Conservation (phyloP, 805 yeast species). For the Myxozyma geophila region DNA sequence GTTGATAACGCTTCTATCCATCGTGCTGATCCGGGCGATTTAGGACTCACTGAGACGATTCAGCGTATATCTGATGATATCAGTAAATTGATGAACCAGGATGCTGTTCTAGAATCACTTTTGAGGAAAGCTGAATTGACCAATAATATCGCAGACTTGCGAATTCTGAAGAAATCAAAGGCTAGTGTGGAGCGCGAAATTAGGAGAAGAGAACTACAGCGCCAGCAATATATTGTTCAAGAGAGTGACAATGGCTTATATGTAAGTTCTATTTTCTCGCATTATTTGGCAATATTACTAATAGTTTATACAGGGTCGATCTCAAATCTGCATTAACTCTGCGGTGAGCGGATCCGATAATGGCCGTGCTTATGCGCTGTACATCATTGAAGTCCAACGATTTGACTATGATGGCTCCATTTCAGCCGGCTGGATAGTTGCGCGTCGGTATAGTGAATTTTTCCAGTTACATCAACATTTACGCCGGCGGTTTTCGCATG, state of each 20-base stretch:
- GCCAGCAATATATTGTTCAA: slow-evolving; percentile 80
- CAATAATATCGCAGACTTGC: slow-evolving; percentile 69
- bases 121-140: slow-evolving; percentile 83
- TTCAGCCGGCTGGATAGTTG: slow-evolving; percentile 86
- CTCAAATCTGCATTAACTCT: slow-evolving; percentile 48
- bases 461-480: slow-evolving; percentile 70
- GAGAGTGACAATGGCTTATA: slow-evolving; percentile 78
- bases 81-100: slow-evolving; percentile 62
- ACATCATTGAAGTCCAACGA: slow-evolving; percentile 77
- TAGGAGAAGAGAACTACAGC: slow-evolving; percentile 70
- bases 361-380: slow-evolving; percentile 66
- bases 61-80: slow-evolving; percentile 60
- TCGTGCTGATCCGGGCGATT: slow-evolving; percentile 70
- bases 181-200: slow-evolving; percentile 71
- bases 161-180: slow-evolving; percentile 69
- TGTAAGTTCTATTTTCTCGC: slow-evolving; percentile 53
- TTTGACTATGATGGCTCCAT: slow-evolving; percentile 49
- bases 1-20: slow-evolving; percentile 46
- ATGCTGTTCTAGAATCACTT: slow-evolving; percentile 66
- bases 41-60: slow-evolving; percentile 50
- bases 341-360: slow-evolving; percentile 56
- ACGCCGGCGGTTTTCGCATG: slow-evolving; percentile 56
- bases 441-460: slow-evolving; percentile 86
- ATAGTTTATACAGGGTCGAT: slow-evolving; percentile 31
- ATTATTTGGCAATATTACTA: not conserved